Evolutionary conservation across 441 rosid species (phyloP).

Genomic region (Adansonia rubrostipa): DNA sequence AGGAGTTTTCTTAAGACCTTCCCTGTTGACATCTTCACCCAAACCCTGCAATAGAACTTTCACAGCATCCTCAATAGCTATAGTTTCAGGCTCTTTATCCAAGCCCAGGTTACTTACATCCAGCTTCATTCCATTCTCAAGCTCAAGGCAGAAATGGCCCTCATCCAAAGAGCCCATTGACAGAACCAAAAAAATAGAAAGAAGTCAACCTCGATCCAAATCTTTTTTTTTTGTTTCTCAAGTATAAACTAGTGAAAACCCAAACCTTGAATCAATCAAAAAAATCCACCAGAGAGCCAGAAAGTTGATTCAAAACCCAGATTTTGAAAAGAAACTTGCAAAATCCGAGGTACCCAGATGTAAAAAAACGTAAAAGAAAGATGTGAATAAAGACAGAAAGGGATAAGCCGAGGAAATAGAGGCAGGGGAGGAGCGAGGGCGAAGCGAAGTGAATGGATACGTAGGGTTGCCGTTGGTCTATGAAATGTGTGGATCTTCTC

Average conservation of each 20-base stretch:
- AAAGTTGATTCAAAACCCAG: neutral
- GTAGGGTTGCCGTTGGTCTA: constrained; percentile 57
- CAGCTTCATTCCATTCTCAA: constrained; percentile 62
- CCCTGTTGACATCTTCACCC: constrained; percentile 79
- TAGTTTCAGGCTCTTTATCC: constrained; percentile 60
- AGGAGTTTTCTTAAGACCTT: constrained; percentile 91
- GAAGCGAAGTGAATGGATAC: constrained; percentile 30
- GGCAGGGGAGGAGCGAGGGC: constrained; percentile 21
- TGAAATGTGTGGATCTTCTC: constrained; percentile 50
- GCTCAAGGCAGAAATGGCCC: constrained; percentile 61
- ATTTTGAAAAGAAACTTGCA: neutral
- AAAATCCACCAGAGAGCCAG: constrained; percentile 15
- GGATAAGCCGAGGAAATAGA: constrained; percentile 29
- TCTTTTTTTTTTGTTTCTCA: no score
- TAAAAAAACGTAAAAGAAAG: neutral
- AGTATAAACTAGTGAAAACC: constrained; percentile 22
- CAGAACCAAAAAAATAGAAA: constrained; percentile 32
- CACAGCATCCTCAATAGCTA: constrained; percentile 83
- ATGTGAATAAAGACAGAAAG: neutral
- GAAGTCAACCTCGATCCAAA: constrained; percentile 37
- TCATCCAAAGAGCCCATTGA: constrained; percentile 88
- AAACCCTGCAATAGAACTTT: constrained; percentile 77
- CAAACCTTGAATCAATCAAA: constrained; percentile 20
- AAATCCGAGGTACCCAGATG: constrained; percentile 25
- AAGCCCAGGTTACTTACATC: constrained; percentile 50